These are phyloP conservation scores for Dothistroma pini DNA, from an alignment of 2,329 filamentous ascomycete genomes.

Conservation along the genomic window DNA sequence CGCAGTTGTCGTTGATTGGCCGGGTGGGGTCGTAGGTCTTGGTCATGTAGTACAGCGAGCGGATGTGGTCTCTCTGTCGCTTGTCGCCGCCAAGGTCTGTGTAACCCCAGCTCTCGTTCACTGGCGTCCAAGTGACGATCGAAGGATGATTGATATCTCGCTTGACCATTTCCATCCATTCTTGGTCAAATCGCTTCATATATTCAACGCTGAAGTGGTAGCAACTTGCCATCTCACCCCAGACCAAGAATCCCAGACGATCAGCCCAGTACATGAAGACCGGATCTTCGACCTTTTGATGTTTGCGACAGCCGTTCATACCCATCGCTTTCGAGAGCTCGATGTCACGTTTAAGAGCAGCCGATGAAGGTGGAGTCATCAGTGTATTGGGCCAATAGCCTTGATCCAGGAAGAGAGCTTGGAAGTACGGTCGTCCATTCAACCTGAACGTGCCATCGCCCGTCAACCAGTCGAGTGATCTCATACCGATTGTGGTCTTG, in stretches of 20 bases:
- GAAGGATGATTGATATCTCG: conserved; percentile 64
- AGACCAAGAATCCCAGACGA: conserved; percentile 58
- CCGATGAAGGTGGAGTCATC: conserved; percentile 54
- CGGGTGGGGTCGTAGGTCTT: conserved; percentile 61
- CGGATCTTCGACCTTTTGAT: conserved; percentile 62
- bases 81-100: conserved; percentile 53
- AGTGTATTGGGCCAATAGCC: conserved; percentile 62
- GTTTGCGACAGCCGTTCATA: conserved; percentile 63
- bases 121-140: conserved; percentile 63
- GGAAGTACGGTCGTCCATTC: conserved; percentile 58
- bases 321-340: conserved; percentile 58
- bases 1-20: conserved; percentile 68
- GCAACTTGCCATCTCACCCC: conserved; percentile 63
- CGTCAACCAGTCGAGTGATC: conserved; percentile 56
- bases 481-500: conserved; percentile 59
- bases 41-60: conserved; percentile 60
- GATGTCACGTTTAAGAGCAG: conserved; percentile 51
- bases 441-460: conserved; percentile 58
- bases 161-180: conserved; percentile 61
- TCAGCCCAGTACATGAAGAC: conserved; percentile 61
- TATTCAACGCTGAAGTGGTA: conserved; percentile 61
- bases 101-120: conserved; percentile 64
- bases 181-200: conserved; percentile 57
- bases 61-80: conserved; percentile 61
- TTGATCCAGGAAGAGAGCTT: conserved; percentile 58